Conservation (phyloP, 352 stramenopile genomes). For the Pythium phragmitis region DNA sequence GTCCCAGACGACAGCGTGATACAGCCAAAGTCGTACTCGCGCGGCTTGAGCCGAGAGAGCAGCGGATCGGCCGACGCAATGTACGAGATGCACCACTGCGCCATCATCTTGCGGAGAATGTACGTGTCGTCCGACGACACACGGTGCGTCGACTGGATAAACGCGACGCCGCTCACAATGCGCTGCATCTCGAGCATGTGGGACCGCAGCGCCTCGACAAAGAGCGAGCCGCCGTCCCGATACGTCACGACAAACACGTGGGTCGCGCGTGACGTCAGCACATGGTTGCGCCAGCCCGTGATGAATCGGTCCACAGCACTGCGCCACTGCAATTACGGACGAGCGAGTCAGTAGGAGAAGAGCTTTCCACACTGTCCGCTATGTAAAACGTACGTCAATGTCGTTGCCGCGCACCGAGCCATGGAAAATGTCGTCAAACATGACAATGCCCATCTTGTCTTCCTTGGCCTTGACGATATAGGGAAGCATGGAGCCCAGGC, state of each 20-base stretch:
- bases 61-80: constrained; percentile 38
- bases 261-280: constrained; percentile 57
- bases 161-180: constrained; percentile 65
- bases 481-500: constrained; percentile 71
- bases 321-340: constrained; percentile 35
- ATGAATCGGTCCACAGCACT: constrained; percentile 61
- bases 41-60: constrained; percentile 56
- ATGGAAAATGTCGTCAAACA: constrained; percentile 71
- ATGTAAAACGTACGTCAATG: constrained; percentile 42
- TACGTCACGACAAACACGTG: constrained; percentile 71
- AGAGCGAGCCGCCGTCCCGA: constrained; percentile 48
- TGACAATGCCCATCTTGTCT: constrained; percentile 63
- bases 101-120: constrained; percentile 62
- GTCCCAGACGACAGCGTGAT: constrained; percentile 47
- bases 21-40: constrained; percentile 55
- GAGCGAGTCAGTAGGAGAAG: too few species aligned
- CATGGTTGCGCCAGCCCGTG: constrained; percentile 69
- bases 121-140: constrained; percentile 59
- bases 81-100: constrained; percentile 67
- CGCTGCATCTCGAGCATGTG: constrained; percentile 69
- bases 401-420: constrained; percentile 44
- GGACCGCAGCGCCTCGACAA: constrained; percentile 53
- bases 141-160: constrained; percentile 63
- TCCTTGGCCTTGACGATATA: constrained; percentile 76
- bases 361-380: too few species aligned